Conservation (phyloP, 1,139 yeast species). For the Hansenula lynferdii region DNA sequence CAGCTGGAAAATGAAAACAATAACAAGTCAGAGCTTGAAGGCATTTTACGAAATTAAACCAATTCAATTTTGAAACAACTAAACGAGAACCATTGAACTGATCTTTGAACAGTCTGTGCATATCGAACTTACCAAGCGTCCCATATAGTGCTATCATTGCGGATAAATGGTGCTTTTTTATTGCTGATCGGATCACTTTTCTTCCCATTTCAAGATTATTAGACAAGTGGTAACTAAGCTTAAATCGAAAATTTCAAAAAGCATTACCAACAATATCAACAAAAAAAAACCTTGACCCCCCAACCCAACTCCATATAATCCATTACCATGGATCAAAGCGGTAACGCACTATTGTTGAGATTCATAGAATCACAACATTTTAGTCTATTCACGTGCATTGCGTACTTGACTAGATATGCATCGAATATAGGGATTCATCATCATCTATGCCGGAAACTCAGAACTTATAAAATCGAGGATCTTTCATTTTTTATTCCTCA, state of each 20-base stretch:
- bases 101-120: too few relatives aligned
- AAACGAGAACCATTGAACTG: too few relatives aligned
- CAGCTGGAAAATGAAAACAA: slow-evolving; percentile 2
- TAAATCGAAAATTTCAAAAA: neutral
- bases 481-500: slow-evolving; percentile 90
- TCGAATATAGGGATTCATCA: slow-evolving; percentile 77
- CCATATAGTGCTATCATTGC: too few relatives aligned
- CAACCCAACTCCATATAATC: too few relatives aligned
- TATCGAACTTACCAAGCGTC: too few relatives aligned
- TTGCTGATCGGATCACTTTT: neutral
- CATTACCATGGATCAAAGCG: slow-evolving; percentile 26
- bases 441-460: slow-evolving; percentile 59
- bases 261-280: neutral
- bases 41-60: too few relatives aligned
- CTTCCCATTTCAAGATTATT: neutral
- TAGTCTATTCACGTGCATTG: slow-evolving; percentile 62
- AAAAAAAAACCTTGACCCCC: neutral
- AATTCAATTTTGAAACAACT: too few relatives aligned
- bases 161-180: neutral
- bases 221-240: neutral
- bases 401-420: slow-evolving; percentile 55
- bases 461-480: slow-evolving; percentile 59
- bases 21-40: neutral
- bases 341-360: slow-evolving; percentile 41
- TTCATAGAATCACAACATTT: slow-evolving; percentile 56